These are phyloP conservation scores for Hypoxylon sp. DNA, from an alignment of 2,329 filamentous ascomycete genomes.

Conservation along the genomic window DNA sequence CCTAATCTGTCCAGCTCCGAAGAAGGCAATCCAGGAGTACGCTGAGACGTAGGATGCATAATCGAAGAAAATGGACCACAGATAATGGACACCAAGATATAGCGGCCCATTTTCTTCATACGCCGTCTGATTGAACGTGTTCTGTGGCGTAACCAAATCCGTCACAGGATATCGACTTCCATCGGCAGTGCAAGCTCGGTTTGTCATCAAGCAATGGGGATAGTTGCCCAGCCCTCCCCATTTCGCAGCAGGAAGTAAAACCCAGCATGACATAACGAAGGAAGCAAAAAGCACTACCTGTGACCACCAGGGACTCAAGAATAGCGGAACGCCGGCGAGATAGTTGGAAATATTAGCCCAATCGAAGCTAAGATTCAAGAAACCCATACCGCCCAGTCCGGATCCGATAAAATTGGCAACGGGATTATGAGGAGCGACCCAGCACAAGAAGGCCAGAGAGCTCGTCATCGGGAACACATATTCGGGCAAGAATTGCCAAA, in stretches of 20 bases:
- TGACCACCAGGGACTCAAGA: slow-evolving; percentile 72
- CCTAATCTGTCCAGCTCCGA: slow-evolving; percentile 66
- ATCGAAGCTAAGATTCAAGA: slow-evolving; percentile 72
- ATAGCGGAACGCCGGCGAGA: slow-evolving; percentile 60
- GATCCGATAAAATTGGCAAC: slow-evolving; percentile 73
- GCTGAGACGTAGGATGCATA: slow-evolving; percentile 72
- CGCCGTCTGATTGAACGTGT: slow-evolving; percentile 65
- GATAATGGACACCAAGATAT: slow-evolving; percentile 70
- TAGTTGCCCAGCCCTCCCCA: slow-evolving; percentile 69
- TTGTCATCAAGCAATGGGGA: slow-evolving; percentile 71
- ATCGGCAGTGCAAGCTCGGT: slow-evolving; percentile 66
- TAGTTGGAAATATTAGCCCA: slow-evolving; percentile 73
- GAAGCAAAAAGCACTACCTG: slow-evolving; percentile 70
- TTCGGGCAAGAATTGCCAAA: slow-evolving; percentile 75
- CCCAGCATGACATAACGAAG: slow-evolving; percentile 70
- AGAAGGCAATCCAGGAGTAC: slow-evolving; percentile 71
- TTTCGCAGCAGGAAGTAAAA: slow-evolving; percentile 71
- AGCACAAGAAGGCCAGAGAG: slow-evolving; percentile 74
- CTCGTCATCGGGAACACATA: slow-evolving; percentile 72
- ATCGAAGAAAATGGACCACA: slow-evolving; percentile 73
- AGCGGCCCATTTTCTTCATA: slow-evolving; percentile 66
- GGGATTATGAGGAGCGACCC: slow-evolving; percentile 72
- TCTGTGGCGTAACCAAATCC: slow-evolving; percentile 59
- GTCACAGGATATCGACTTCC: slow-evolving; percentile 63
- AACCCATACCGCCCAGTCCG: slow-evolving; percentile 74